A percentile compares a stretch with the other conserved stretches of the same genome.
These are phyloP conservation scores for Auricularia auricula-judae DNA, from an alignment of 768 basidiomycete genomes.

Conservation along the genomic window DNA sequence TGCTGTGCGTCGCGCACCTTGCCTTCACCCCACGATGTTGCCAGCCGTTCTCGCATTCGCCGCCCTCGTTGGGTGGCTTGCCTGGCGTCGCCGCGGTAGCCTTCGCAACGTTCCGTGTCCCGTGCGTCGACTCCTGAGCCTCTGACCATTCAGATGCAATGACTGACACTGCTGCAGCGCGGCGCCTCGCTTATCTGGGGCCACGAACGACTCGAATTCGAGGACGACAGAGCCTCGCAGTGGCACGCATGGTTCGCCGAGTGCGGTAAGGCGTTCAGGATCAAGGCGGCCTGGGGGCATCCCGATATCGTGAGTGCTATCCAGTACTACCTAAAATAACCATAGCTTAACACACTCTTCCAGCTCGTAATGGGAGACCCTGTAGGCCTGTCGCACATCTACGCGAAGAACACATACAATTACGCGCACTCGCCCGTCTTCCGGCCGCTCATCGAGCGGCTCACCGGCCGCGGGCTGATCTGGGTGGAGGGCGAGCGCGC, in stretches of 20 bases:
- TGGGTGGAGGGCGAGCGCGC: constrained; percentile 6
- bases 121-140: no score
- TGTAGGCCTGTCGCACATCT: constrained; percentile 27
- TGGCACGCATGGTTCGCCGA: constrained; percentile 23
- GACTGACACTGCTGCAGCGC: no score
- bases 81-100: no score
- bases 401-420: constrained; percentile 21
- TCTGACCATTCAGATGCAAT: no score
- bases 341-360: no score
- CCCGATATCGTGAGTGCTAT: constrained; percentile 23
- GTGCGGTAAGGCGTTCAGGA: constrained; percentile 24
- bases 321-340: background rate
- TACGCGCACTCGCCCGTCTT: constrained; percentile 16
- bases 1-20: no score
- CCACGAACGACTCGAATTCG: constrained; percentile 24
- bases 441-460: constrained; percentile 1
- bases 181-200: constrained; percentile 18
- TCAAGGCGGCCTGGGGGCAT: constrained; percentile 29
- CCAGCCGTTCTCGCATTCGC: no score
- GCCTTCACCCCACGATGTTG: no score
- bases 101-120: no score
- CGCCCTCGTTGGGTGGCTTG: no score
- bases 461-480: constrained; percentile 1
- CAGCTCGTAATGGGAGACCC: constrained; percentile 27
- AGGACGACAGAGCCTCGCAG: constrained; percentile 23